Base-by-base conservation (phyloP, 495 filamentous ascomycete genomes). In the Glonium stellatum region DNA sequence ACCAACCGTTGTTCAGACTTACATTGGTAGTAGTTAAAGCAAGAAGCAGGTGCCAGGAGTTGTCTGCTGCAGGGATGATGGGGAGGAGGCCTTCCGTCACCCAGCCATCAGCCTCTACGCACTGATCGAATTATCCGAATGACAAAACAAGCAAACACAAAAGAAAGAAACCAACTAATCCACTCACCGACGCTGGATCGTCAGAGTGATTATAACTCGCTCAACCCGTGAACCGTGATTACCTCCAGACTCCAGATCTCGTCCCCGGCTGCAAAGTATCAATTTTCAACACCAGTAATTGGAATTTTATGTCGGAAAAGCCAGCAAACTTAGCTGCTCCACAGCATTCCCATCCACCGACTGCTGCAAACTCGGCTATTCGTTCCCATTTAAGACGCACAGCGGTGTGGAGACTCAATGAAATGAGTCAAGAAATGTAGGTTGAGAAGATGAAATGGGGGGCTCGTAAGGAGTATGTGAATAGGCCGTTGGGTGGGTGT, bases 1-100 rank as follows among this genome's bases (percentile, higher is more conserved):
- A 51, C 48, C 48, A 51, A 51, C 48, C 48, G 48, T 51, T 23
- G 48, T 51, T 22, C 25, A 51, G 48, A 51, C 48, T 27, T 51
- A 51, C 48, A 51, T 44, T 44, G 39, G 18, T 13, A 18, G 39
- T 18, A 44, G 39, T 15, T 2, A 44, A 44, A 44, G 39, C 39
- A 13, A 44, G 18, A 44, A 18, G 13, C 39, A 44, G 39, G 39
- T 44, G 13, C 13, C 39, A 18, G 39, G 13, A 44, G 27, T 31
- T 31, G 27, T 31, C 6, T 6, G 27, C 27, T 2, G 27, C 27
- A 31, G 27, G 27, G 27, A 31, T 31, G 27, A 31, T 31, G 27
- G 27, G 18, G 39, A 44, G 39, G 12, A 44, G 13, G 39, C 39
- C 39, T 13, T 44, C 39, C 39, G 12, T 44, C 39, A 18, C 39